Percentiles rank a stretch among this genome's conserved stretches.
These are phyloP conservation scores for Sungouiozyma intestinalis DNA, from an alignment of 805 yeast genomes.

Conservation along the genomic window DNA sequence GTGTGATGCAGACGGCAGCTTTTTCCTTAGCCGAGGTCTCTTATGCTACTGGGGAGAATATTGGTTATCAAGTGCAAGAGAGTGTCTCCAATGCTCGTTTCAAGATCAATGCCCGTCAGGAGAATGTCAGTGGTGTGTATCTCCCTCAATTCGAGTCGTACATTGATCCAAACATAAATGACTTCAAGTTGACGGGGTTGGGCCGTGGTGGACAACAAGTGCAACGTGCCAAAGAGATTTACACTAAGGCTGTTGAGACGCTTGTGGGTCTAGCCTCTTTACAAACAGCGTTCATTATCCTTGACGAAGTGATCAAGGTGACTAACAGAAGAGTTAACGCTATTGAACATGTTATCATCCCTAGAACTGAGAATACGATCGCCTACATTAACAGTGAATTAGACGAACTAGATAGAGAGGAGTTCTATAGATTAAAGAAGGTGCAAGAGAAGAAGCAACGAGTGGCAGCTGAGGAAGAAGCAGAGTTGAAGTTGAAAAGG, in stretches of 20 bases:
- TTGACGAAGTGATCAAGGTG: conserved; percentile 95
- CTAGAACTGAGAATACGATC: conserved; percentile 94
- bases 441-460: conserved; percentile 90
- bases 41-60: conserved; percentile 94
- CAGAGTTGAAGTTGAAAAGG: conserved; percentile 31
- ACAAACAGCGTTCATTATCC: conserved; percentile 91
- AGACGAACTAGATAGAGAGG: conserved; percentile 97
- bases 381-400: conserved; percentile 85
- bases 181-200: conserved; percentile 90
- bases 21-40: conserved; percentile 95
- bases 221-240: conserved; percentile 85
- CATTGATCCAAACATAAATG: conserved; percentile 77
- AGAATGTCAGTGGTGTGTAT: conserved; percentile 91
- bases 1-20: conserved; percentile 97
- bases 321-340: conserved; percentile 98
- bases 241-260: conserved; percentile 94
- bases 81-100: conserved; percentile 85
- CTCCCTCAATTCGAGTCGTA: conserved; percentile 86
- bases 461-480: conserved; percentile 57
- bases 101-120: conserved; percentile 84
- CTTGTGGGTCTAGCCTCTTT: conserved; percentile 90
- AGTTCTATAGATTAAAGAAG: conserved; percentile 90
- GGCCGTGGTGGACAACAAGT: conserved; percentile 99
- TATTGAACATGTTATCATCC: conserved; percentile 94
- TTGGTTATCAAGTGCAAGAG: conserved; percentile 92